Evolutionary conservation across 1,139 yeast genomes (phyloP), one percentile per base, ranked within the genome.

Genomic region (Yamadazyma dendronema): DNA sequence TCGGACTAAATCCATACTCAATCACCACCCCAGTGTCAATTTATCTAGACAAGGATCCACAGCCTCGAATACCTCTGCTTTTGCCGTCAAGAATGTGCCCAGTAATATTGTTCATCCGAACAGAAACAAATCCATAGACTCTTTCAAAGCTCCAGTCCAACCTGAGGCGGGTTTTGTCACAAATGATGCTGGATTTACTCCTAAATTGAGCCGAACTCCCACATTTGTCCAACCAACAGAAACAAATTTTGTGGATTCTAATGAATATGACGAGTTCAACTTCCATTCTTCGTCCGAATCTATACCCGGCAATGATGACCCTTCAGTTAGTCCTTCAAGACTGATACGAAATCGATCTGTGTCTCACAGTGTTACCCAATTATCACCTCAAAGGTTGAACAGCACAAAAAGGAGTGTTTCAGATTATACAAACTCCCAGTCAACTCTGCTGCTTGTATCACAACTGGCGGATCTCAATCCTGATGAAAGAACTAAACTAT

Each of bases 401-500:
- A 26, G 39, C n/a, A 32, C 47, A 3, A 38, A 44, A 30, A 38
- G 54, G 32, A 42, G 50, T 11, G 43, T 48, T 1, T 48, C 53
- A 3, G 53, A 49, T 28, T 36, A 32, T 22, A 35, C 41, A 22
- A 32, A 31, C 28, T 16, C 31, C 11, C 23, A 37, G 4, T 37
- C 42, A 3, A 35, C 42, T 42, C 3, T 39, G 37, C 31, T 40
- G 38, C 11, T 42, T 43, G 28, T 23, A 36, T 30, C 9, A 9
- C 9, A 6, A 19, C 26, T 8, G 26, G 40, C 41, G 11, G 49
- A 57, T 3, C 42, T 64, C n/a, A 43, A 62, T 4, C 63, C 74
- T 1, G 74, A 70, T 29, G 64, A 73, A 11, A 67, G 81, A 39
- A 74, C 78, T 0, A 57, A 69, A 11, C 53, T 70, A 33, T 88